Base-by-base conservation (phyloP, 2,329 filamentous ascomycete species). In the Sporothrix humicola region DNA sequence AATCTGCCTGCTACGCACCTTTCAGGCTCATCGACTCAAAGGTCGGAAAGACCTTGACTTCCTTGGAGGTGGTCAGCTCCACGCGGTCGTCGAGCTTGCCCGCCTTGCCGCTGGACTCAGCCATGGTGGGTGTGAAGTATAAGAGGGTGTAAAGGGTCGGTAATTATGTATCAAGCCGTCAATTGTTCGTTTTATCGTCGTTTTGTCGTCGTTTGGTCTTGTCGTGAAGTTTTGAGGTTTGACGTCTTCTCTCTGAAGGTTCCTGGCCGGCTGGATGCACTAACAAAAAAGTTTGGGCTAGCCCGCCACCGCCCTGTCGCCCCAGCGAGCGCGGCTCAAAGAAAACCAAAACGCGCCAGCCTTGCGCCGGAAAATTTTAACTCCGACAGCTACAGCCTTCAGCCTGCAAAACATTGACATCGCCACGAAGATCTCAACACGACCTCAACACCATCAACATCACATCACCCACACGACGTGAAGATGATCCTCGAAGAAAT, bases 61-160 rank as follows among this genome's bases (percentile, higher is more conserved):
- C 96, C 85, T 97, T 98, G 76, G 95, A 98, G 82, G 96, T 99
- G 77, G 92, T 92, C 83, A 99, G 98, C 86, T 98, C 95, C 91
- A 98, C 97, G 87, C 61, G 61, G 61, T 97, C 95, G 83, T 98
- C 96, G 77, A 91, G 91, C 85, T 95, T 95, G 85, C 88, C 88
- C 85, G 85, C 75, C 72, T 77, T 92, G 78, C 88, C 63, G 63
- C 81, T 92, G 78, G 88, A 70, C 58, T 98, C 95, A 77, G 95
- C 94, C 96, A 98, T 99, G 78, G 76, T 93, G 82, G 23, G 52
- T 50, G 31, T 20, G 73, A 10, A 10, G 23, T n/a, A 3, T 23
- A 6, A 8, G 61, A 6, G 6, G 15, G 12, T 37, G 1, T 5
- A n/a, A 7, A 50, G 6, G 46, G 13, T 52, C 13, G 44, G 23